A percentile compares a stretch with the other conserved stretches of the same genome.
Evolutionary conservation across 306 rosid genomes (phyloP).

Genomic region (Castanea sativa): DNA sequence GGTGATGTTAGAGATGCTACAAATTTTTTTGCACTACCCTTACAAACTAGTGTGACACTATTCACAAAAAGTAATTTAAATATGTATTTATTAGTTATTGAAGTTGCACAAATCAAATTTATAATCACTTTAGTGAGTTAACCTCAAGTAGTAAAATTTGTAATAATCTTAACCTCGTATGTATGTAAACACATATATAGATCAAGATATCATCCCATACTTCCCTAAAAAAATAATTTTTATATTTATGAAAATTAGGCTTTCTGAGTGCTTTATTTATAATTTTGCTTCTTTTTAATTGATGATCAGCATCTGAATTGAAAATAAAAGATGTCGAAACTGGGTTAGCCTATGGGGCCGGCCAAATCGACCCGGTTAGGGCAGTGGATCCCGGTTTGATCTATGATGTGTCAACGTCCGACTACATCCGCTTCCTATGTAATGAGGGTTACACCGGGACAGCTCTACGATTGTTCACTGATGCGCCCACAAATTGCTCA

Average conservation of each 20-base stretch:
- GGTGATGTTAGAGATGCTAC: too few relatives aligned
- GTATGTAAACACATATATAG: too few relatives aligned
- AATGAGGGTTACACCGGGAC: conserved; percentile 43
- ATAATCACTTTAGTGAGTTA: too few relatives aligned
- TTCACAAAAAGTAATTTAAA: too few relatives aligned
- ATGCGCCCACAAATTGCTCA: neutral
- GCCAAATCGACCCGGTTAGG: conserved; percentile 52
- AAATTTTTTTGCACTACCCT: too few relatives aligned
- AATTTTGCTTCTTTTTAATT: neutral
- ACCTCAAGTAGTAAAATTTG: too few relatives aligned
- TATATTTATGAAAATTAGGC: neutral
- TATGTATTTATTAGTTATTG: too few relatives aligned
- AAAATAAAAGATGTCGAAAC: conserved; percentile 18
- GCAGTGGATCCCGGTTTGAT: conserved; percentile 67
- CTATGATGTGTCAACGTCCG: conserved; percentile 36
- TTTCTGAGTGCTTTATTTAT: neutral
- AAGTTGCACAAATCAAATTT: too few relatives aligned
- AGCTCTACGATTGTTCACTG: conserved; percentile 15
- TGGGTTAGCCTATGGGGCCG: conserved; percentile 57
- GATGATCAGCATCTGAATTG: conserved; percentile 52
- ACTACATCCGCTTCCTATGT: conserved; percentile 61
- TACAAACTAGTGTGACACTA: too few relatives aligned
- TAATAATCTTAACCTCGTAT: too few relatives aligned
- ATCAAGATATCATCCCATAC: too few relatives aligned
- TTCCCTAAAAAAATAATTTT: too few relatives aligned